phyloP scores from a whole-genome alignment of 2,329 filamentous ascomycete genomes.

The Colletotrichum siamense region DNA sequence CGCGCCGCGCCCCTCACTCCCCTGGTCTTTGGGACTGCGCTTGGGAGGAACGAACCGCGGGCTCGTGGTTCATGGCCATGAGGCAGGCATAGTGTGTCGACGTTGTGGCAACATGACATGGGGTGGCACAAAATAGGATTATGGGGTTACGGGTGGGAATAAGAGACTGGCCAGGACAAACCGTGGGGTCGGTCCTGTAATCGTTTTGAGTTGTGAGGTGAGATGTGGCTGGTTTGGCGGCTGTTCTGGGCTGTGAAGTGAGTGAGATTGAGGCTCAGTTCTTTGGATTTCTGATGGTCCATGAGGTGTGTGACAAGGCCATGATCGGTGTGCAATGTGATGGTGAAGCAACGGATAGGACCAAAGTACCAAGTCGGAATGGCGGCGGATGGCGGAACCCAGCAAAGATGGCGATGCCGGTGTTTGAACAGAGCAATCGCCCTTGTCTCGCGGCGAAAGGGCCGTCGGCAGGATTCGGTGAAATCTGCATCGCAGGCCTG shows the following conservation, averaged over 20 bases:
- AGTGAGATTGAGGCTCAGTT: conserved; percentile 14
- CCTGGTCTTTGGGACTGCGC: not conserved
- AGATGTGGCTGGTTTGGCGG: conserved; percentile 10
- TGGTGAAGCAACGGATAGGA: not conserved
- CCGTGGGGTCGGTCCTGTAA: not conserved
- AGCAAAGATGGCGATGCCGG: not conserved
- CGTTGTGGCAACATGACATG: not conserved
- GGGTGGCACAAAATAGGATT: not conserved
- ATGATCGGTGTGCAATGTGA: not conserved
- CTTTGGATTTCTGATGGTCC: not conserved
- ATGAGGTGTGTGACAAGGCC: not conserved
- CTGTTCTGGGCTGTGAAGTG: not conserved
- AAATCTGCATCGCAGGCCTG: not conserved
- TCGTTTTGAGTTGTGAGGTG: not conserved
- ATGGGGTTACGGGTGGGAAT: not conserved
- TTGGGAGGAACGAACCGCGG: not conserved
- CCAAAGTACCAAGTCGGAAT: not conserved
- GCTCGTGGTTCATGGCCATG: not conserved
- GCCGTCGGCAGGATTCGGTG: not conserved
- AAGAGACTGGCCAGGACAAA: not conserved
- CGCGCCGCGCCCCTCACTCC: not conserved
- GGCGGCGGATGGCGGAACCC: not conserved
- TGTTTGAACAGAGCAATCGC: not conserved
- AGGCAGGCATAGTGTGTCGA: not conserved
- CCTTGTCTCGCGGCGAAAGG: not conserved